phyloP scores from a whole-genome alignment of 768 basidiomycete species.

The Agrocybe chaxingu region DNA sequence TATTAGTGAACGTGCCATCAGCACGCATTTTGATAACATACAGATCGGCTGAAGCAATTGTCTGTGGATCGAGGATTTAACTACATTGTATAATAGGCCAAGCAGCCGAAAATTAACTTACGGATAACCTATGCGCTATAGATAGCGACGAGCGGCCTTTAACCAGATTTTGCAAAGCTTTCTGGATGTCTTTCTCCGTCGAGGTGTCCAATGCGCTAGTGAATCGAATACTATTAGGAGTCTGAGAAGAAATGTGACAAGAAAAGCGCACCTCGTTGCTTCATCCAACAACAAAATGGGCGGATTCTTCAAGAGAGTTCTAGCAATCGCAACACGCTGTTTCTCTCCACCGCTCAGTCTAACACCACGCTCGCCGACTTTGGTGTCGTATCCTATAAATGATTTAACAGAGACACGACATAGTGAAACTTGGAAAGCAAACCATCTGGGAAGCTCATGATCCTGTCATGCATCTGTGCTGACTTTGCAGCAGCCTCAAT shows the following conservation, averaged over 20 bases:
- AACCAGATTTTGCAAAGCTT: conserved; percentile 77
- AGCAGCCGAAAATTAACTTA: conserved; percentile 30
- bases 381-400: conserved; percentile 65
- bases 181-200: conserved; percentile 88
- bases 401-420: neutral
- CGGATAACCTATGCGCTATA: conserved; percentile 77
- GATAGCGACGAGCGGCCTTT: conserved; percentile 71
- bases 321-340: conserved; percentile 84
- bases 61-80: conserved; percentile 27
- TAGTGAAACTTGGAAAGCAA: neutral
- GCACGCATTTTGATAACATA: conserved; percentile 27
- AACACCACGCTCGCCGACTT: conserved; percentile 88
- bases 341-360: conserved; percentile 87
- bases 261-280: conserved; percentile 54
- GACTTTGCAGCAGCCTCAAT: conserved; percentile 76
- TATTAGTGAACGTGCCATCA: too few relatives aligned
- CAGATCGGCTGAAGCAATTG: conserved; percentile 61
- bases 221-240: neutral
- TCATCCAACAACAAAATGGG: conserved; percentile 78
- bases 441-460: conserved; percentile 79
- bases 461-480: conserved; percentile 86
- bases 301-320: conserved; percentile 84
- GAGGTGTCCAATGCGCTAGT: conserved; percentile 81
- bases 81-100: conserved; percentile 10
- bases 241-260: neutral